Base-by-base conservation (phyloP, 2,329 filamentous ascomycete genomes). In the Amesomyces nigricolor region DNA sequence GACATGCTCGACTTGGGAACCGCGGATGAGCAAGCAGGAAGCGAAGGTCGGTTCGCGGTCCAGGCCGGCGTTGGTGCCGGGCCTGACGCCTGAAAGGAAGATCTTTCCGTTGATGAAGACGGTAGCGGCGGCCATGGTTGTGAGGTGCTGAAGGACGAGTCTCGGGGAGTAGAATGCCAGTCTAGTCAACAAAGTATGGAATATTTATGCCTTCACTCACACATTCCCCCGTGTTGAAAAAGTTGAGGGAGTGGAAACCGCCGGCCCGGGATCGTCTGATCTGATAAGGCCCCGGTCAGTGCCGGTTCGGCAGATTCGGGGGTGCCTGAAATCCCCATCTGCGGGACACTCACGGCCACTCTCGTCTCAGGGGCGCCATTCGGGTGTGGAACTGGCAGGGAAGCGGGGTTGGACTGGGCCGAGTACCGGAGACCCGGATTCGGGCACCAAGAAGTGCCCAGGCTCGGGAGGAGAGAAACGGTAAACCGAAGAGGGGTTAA, bases 21-120 rank as follows among this genome's bases (percentile, higher is more conserved):
- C 67, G 11, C 68, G 64, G 52, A 72, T 64, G 5, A 76, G 63
- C 63, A 75, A 63, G 61, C 67, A 67, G 13, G 67, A 66, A 46
- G 68, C 68, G 59, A 75, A 76, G 14, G 59, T 58, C 7, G 66
- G 67, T 5, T 60, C 56, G 13, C 63, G 59, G 57, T 63, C 45
- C 42, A 64, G 58, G 8, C 62, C 61, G 13, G 62, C 56, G 49
- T 63, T 61, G 43, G 58, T 58, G 8, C 62, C 59, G 2, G 62
- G 63, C 4, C 50, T 32, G 22, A 63, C 56, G 50, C 63, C 61
- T 1, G 65, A 61, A 42, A 66, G 71, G 65, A 72, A 61, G 77
- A 81, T 30, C 79, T 76, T 71, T 73, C 75, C 56, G 75, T 76
- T 60, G 67, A 72, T 19, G 66, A 76, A 59, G 70, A 78, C 64